phyloP scores from a whole-genome alignment of 1,284 basidiomycete genomes.

The Puccinia coronata region DNA sequence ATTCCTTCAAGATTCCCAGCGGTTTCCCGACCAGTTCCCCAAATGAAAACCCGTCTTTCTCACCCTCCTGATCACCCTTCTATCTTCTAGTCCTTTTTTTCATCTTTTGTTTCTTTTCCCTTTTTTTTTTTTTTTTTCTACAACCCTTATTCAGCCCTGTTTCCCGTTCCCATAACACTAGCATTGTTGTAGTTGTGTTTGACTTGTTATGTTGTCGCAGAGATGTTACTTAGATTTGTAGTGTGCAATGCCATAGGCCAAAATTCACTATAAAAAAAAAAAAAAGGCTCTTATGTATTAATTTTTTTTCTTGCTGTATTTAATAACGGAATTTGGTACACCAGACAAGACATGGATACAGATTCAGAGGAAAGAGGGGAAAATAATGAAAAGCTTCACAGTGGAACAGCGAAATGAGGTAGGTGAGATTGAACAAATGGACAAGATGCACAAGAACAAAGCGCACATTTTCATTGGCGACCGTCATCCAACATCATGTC shows the following conservation, averaged over 20 bases:
- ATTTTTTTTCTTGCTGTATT: too few species aligned
- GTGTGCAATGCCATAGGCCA: slow-evolving; percentile 4
- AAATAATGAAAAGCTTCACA: too few species aligned
- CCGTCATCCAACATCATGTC: too few species aligned
- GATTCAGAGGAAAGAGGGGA: too few species aligned
- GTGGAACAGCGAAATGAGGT: too few species aligned
- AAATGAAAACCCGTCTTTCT: not conserved
- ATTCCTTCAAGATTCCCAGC: not conserved
- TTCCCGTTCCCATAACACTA: not conserved
- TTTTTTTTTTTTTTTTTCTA: not conserved
- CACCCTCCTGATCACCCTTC: not conserved
- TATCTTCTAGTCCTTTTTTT: not conserved
- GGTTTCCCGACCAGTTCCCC: not conserved
- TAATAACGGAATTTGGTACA: too few species aligned
- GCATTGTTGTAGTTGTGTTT: not conserved
- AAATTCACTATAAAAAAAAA: slow-evolving; percentile 19
- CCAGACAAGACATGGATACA: too few species aligned
- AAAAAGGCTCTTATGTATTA: not conserved
- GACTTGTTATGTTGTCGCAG: not conserved
- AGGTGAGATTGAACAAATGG: too few species aligned
- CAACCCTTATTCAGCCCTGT: not conserved
- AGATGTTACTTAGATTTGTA: not conserved
- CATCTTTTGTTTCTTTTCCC: not conserved
- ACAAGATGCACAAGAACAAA: too few species aligned
- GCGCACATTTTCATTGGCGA: too few species aligned